phyloP scores from a whole-genome alignment of 2,329 filamentous ascomycete species.

The Geoglossum cookeanum region DNA sequence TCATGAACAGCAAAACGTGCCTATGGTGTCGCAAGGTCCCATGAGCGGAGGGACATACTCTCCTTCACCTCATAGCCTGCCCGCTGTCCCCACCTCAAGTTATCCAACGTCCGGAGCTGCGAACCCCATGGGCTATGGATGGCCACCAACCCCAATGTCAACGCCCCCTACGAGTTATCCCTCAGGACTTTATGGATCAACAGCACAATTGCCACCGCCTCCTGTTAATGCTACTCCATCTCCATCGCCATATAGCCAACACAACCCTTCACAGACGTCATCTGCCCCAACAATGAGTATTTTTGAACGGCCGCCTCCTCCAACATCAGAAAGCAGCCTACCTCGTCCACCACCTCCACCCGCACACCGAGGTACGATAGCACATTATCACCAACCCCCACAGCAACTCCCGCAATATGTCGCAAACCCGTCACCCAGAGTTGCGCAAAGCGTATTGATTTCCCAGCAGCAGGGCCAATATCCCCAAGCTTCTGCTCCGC shows the following conservation, averaged over 20 bases:
- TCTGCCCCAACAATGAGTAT: background rate
- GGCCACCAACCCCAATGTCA: slow-evolving; percentile 15
- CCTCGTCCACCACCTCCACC: slow-evolving; percentile 18
- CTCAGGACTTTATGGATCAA: background rate
- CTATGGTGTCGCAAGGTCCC: slow-evolving; percentile 59
- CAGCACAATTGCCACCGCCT: background rate
- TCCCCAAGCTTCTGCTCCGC: slow-evolving; percentile 6
- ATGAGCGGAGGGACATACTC: slow-evolving; percentile 39
- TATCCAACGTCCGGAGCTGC: background rate
- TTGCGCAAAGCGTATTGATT: slow-evolving; percentile 21
- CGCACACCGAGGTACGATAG: slow-evolving; percentile 8
- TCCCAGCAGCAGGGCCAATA: slow-evolving; percentile 15
- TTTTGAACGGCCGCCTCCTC: background rate
- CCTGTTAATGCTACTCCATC: background rate
- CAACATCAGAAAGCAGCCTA: slow-evolving; percentile 1
- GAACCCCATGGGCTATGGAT: slow-evolving; percentile 11
- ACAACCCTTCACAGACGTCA: background rate
- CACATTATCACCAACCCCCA: slow-evolving; percentile 4
- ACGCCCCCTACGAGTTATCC: slow-evolving; percentile 13
- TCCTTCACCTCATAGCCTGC: slow-evolving; percentile 29
- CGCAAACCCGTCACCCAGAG: slow-evolving; percentile 20
- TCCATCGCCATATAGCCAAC: background rate
- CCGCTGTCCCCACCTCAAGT: background rate
- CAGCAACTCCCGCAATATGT: slow-evolving; percentile 14
- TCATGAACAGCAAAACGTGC: slow-evolving; percentile 63